Evolutionary conservation across 768 basidiomycete genomes (phyloP), one percentile per base, ranked within the genome.

Genomic region (Coprinopsis strossmayeri): DNA sequence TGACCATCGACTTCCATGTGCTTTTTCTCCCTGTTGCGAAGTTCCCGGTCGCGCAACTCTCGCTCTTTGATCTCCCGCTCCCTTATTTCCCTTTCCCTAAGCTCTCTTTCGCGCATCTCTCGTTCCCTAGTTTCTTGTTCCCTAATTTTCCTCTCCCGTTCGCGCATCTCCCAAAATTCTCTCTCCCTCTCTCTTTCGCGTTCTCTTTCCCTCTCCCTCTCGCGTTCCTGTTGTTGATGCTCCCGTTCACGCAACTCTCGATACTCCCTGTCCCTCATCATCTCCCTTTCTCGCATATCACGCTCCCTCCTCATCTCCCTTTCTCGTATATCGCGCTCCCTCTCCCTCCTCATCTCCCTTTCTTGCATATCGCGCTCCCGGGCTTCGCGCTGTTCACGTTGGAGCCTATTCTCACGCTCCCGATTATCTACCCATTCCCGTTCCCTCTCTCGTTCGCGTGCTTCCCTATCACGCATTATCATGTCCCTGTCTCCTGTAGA

Each of bases 141-240:
- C 24, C 28, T 15, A 5, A 17, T 27, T 27, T 32, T 45, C 27
- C 43, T 9, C 18, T 45, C 43, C 7, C 28, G 25, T 27, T 45
- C 43, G 5, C 18, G 7, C 27, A n/a, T 46, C 45, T 46, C 45
- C 45, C 30, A 46, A 37, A 10, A 45, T 27, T 27, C 43, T 27
- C 43, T 28, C 27, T 45, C 26, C 27, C 27, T n/a, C 20, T 45
- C 43, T 3, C 40, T 18, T 17, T 42, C 40, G 18, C 40, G 40
- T 23, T 42, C 40, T 11, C 40, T 18, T 42, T 42, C 40, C 10
- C 40, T 21, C 40, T 42, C 40, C 23, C 40, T 42, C 27, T 45
- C 28, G 7, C 28, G 7, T 32, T 45, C 43, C 41, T 21, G 12
- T 23, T 25, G 4, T 9, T 21, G 5, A 4, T 5, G 24, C 41